A percentile compares a stretch with the other conserved stretches of the same genome.
Conservation (phyloP, 2,329 filamentous ascomycete genomes). For the Phaeosphaeria sp. region DNA sequence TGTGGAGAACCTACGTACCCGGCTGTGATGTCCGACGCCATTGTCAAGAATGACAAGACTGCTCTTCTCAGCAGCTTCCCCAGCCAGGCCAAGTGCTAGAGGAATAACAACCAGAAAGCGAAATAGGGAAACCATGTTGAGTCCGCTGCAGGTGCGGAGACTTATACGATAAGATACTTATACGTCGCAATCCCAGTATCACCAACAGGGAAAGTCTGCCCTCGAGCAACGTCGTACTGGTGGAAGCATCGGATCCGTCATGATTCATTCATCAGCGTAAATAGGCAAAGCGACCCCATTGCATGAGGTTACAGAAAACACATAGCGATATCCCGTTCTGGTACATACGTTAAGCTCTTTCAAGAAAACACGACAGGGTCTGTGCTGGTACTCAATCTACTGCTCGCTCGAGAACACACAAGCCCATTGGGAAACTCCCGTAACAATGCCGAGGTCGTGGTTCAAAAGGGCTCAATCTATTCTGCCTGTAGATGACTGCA, state of each 20-base stretch:
- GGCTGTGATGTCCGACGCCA: conserved; percentile 21
- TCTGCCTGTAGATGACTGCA: neutral
- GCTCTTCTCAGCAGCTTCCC: neutral
- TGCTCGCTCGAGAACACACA: neutral
- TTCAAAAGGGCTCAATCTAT: neutral
- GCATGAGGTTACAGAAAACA: neutral
- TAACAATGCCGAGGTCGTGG: neutral
- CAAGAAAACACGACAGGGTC: neutral
- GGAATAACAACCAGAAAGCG: neutral
- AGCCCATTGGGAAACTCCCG: neutral
- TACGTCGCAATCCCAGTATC: neutral
- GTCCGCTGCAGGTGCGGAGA: neutral
- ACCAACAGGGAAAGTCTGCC: neutral
- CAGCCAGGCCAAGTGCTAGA: conserved; percentile 4
- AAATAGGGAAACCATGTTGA: conserved; percentile 7
- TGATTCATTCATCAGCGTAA: neutral
- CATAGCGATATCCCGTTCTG: neutral
- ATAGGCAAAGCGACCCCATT: neutral
- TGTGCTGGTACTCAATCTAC: neutral
- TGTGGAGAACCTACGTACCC: neutral
- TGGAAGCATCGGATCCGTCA: neutral
- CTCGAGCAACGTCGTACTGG: neutral
- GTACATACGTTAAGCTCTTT: neutral
- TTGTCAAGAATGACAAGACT: conserved; percentile 16
- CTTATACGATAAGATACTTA: neutral